Evolutionary conservation across 2,329 filamentous ascomycete species (phyloP).

Genomic region (Rhynchosporium graminicola): DNA sequence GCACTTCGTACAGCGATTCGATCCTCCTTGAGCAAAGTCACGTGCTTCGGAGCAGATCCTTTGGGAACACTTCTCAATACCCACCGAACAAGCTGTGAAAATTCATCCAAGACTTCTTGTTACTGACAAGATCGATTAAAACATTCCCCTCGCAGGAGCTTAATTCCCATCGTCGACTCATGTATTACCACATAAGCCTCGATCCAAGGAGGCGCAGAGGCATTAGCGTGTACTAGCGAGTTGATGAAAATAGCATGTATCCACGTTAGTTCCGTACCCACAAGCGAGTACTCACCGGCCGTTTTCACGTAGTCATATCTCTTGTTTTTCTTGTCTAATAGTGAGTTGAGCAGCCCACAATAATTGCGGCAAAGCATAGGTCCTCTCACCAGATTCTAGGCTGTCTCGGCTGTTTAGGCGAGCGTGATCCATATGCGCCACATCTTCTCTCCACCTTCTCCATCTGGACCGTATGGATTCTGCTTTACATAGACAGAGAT

Average conservation of each 20-base stretch:
- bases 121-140: neutral
- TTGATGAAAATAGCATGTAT: conserved; percentile 8
- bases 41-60: no score
- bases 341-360: neutral
- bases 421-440: neutral
- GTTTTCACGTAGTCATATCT: neutral
- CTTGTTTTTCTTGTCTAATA: no score
- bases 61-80: neutral
- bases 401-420: neutral
- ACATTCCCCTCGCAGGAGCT: neutral
- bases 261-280: neutral
- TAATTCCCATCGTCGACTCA: neutral
- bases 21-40: no score
- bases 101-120: neutral
- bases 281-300: conserved; percentile 1
- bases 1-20: no score
- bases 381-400: neutral
- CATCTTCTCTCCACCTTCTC: neutral
- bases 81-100: neutral
- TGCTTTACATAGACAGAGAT: no score
- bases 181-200: neutral
- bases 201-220: conserved; percentile 8
- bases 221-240: conserved; percentile 3
- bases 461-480: no score
- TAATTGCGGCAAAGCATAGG: neutral